Evolutionary conservation across 2,329 filamentous ascomycete genomes (phyloP), one percentile per base, ranked within the genome.

Genomic region (Fusarium subglutinans): DNA sequence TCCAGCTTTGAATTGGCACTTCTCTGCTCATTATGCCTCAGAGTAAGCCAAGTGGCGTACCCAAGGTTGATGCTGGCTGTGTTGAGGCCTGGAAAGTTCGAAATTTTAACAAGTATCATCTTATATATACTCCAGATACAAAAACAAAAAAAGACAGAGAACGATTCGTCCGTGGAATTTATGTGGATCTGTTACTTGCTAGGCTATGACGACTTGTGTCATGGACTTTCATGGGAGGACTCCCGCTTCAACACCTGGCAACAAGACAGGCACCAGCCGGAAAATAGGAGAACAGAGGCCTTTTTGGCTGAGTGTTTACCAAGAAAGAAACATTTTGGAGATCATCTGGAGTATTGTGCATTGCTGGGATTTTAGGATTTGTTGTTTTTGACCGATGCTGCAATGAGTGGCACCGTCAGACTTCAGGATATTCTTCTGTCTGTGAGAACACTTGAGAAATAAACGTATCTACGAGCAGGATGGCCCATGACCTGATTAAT

Each of bases 161-260:
- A 74, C 3, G 50, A 57, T 15, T 74, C 80, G 62, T 84, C 85
- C 53, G 80, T 40, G 3, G 64, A 13, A 10, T 56, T 35, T 5
- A 51, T 45, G 53, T 85, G 82, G 33, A 86, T 80, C 0, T 83
- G 79, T 1, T 83, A 84, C 43, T 79, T 72, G 85, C 35, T 7
- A 15, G 33, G 22, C 24, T 28, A 24, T 41, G 33, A 64, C 26
- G 60, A 65, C 11, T 63, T 48, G 18, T 33, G 63, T 28, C 68
- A 63, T 20, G 47, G 55, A 30, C 61, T n/a, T 35, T 69, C 64
- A 22, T 66, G 57, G 9, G 63, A 75, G 71, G 35, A 74, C 67
- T 26, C 56, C 60, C n/a, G 68, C 45, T 26, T 74, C 40, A 30
- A 63, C 45, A 9, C 54, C 28, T 14, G 38, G 30, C 18, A 33